Conservation (phyloP, 1,284 basidiomycete genomes). For the Afroboletus lepidellus region DNA sequence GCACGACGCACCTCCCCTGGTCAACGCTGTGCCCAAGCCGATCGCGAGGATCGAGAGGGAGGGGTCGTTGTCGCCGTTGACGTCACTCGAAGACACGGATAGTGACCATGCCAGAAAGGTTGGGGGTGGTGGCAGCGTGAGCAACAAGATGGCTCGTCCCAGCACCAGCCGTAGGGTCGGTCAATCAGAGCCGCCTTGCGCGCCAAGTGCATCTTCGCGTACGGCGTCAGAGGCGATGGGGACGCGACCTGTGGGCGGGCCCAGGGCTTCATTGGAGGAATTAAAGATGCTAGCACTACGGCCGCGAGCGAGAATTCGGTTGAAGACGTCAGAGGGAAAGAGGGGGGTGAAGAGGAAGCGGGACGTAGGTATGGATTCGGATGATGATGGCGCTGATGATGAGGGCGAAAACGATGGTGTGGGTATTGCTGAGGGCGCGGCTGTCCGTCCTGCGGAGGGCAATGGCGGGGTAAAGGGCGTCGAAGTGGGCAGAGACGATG, state of each 20-base stretch:
- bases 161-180: background rate
- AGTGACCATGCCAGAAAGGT: background rate
- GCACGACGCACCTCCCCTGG: background rate
- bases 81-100: constrained; percentile 12
- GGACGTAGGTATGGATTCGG: background rate
- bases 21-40: no score
- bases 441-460: no score
- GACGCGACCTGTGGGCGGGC: constrained; percentile 17
- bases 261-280: constrained; percentile 22
- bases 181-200: background rate
- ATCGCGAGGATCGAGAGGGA: background rate
- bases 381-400: background rate
- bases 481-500: background rate
- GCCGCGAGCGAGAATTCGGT: constrained; percentile 3
- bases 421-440: background rate
- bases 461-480: background rate
- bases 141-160: background rate
- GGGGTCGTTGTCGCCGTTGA: constrained; percentile 22
- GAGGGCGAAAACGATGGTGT: background rate
- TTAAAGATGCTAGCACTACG: constrained; percentile 20
- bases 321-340: constrained; percentile 6
- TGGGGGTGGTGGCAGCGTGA: no score
- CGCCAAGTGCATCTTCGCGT: background rate
- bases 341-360: constrained; percentile 22
- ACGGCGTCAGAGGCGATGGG: background rate